These are phyloP conservation scores for Amylostereum areolatum DNA, from an alignment of 1,284 basidiomycete species.

Conservation along the genomic window DNA sequence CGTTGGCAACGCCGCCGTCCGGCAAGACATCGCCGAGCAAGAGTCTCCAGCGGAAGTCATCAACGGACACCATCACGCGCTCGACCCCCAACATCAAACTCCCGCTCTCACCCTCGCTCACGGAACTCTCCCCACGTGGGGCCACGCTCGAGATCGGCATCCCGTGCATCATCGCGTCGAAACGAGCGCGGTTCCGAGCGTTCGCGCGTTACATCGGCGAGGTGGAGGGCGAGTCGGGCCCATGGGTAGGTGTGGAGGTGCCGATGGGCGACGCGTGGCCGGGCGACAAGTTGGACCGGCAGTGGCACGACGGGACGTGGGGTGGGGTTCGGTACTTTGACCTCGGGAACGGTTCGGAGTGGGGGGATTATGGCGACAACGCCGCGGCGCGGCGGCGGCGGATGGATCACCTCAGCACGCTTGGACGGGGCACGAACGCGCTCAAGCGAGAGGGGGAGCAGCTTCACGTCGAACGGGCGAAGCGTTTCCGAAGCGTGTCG, in stretches of 20 bases:
- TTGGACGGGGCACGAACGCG: conserved; percentile 23
- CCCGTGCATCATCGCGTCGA: conserved; percentile 84
- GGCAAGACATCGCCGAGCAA: conserved; percentile 21
- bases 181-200: conserved; percentile 79
- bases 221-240: conserved; percentile 70
- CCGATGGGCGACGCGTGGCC: conserved; percentile 57
- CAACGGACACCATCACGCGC: conserved; percentile 32
- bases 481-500: conserved; percentile 64
- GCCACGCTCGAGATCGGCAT: conserved; percentile 83
- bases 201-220: conserved; percentile 86
- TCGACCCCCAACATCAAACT: conserved; percentile 10
- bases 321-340: conserved; percentile 80
- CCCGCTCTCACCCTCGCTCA: neutral
- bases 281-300: conserved; percentile 48
- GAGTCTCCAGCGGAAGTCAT: conserved; percentile 27
- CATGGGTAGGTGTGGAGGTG: conserved; percentile 92
- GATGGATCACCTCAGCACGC: conserved; percentile 30
- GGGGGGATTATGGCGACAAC: conserved; percentile 45
- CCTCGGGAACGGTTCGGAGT: conserved; percentile 51
- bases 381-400: conserved; percentile 41
- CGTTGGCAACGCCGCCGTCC: too few species aligned
- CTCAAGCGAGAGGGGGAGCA: conserved; percentile 67
- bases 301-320: conserved; percentile 81
- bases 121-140: conserved; percentile 32
- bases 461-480: conserved; percentile 51